Evolutionary conservation across 73 alveolate species (phyloP).

Genomic region (Paramecium sonneborni): DNA sequence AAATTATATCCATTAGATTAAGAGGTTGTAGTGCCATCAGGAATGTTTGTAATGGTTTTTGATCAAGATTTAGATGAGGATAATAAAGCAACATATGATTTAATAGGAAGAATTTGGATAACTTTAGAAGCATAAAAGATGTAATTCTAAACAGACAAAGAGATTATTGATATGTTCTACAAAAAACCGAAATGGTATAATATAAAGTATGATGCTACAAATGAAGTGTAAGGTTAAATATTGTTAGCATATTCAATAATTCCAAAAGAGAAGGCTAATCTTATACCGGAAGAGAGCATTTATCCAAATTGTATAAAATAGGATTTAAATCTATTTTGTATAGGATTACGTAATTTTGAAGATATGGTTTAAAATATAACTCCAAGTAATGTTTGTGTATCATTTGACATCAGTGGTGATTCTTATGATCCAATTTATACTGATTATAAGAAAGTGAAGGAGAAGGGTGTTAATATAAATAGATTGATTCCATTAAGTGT

Average conservation of each 20-base stretch:
- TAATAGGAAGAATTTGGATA: slow-evolving; percentile 84
- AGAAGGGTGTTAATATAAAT: not conserved
- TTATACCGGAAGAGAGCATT: slow-evolving; percentile 30
- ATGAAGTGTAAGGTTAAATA: slow-evolving; percentile 70
- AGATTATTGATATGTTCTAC: slow-evolving; percentile 15
- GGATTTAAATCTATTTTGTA: not conserved
- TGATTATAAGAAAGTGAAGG: slow-evolving; percentile 46
- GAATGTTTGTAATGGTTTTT: slow-evolving; percentile 73
- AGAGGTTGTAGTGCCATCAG: slow-evolving; percentile 62
- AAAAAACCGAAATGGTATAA: slow-evolving; percentile 78
- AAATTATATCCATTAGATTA: slow-evolving; percentile 72
- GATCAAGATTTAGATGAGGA: slow-evolving; percentile 74
- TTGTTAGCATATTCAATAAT: slow-evolving; percentile 72
- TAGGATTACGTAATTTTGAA: slow-evolving; percentile 21
- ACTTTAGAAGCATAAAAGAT: slow-evolving; percentile 66
- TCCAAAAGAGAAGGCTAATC: slow-evolving; percentile 42
- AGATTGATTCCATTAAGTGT: slow-evolving; percentile 4
- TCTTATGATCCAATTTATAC: slow-evolving; percentile 27
- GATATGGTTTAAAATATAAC: not conserved
- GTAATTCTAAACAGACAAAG: slow-evolving; percentile 46
- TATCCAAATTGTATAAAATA: slow-evolving; percentile 48
- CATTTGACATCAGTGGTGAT: slow-evolving; percentile 56
- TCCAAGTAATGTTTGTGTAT: not conserved
- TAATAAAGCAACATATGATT: slow-evolving; percentile 72
- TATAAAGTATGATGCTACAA: slow-evolving; percentile 77